Evolutionary conservation across 192 early-diverging fungal species (phyloP).

Genomic region (Podila epicladia): DNA sequence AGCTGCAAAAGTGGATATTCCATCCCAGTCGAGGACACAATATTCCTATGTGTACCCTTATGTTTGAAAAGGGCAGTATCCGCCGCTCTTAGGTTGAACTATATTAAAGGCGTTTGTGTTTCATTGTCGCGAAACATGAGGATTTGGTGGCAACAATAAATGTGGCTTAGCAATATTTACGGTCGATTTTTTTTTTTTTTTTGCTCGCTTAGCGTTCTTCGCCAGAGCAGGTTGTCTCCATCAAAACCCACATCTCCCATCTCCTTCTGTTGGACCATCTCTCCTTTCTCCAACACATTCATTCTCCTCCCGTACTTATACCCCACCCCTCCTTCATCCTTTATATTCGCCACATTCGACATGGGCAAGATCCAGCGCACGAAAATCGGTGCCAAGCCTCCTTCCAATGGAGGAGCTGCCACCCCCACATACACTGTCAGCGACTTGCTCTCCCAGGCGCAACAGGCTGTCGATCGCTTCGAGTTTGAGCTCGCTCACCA

Average conservation of each 20-base stretch:
- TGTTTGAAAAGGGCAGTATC: too few species aligned
- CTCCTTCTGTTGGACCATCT: neutral
- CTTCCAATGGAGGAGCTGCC: conserved; percentile 2
- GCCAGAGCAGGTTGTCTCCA: neutral
- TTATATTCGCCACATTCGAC: conserved; percentile 1
- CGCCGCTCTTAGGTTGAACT: too few species aligned
- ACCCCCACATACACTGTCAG: conserved; percentile 61
- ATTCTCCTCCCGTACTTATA: neutral
- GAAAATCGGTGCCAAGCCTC: conserved; percentile 19
- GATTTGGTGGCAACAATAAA: neutral
- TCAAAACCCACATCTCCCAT: neutral
- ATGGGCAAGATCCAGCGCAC: conserved; percentile 50
- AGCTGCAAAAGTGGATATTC: too few species aligned
- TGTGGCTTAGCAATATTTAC: conserved; percentile 17
- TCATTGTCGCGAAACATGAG: neutral
- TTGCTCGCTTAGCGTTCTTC: neutral
- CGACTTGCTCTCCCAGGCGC: conserved; percentile 68
- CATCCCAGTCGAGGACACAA: too few species aligned
- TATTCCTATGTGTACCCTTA: too few species aligned
- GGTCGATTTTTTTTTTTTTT: conserved; percentile 14
- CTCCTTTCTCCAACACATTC: conserved; percentile 1
- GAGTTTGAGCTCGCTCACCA: conserved; percentile 77
- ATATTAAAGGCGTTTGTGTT: too few species aligned
- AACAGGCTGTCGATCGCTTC: conserved; percentile 78
- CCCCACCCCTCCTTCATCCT: neutral